Evolutionary conservation across 768 basidiomycete genomes (phyloP).

Genomic region (Cystobasidium ongulense): DNA sequence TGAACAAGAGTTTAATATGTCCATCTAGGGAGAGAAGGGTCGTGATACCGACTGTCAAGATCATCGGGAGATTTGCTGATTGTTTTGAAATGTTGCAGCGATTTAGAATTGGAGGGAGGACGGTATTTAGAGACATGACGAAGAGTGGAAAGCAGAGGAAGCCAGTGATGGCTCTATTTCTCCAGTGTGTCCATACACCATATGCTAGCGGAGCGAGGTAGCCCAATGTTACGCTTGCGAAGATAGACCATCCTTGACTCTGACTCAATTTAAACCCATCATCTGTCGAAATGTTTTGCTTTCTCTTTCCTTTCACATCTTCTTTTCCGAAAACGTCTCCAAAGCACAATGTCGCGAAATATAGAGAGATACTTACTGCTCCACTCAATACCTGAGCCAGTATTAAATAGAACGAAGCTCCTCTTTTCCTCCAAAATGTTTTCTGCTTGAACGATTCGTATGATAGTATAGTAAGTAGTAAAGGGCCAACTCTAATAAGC

Average conservation of each 20-base stretch:
- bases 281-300: not conserved
- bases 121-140: not conserved
- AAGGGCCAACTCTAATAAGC: not conserved
- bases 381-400: not conserved
- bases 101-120: not conserved
- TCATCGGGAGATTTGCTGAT: not conserved
- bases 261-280: not conserved
- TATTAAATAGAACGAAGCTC: not conserved
- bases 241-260: not conserved
- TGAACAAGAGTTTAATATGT: not conserved
- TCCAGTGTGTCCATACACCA: not conserved
- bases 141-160: slow-evolving; percentile 10
- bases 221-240: not conserved
- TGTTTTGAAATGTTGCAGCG: not conserved
- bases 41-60: not conserved
- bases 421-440: not conserved
- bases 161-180: not conserved
- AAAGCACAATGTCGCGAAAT: slow-evolving; percentile 5
- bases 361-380: slow-evolving; percentile 1
- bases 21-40: not conserved
- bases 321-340: not conserved
- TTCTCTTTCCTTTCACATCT: not conserved
- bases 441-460: not conserved
- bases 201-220: not conserved
- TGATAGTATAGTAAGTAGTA: not conserved